phyloP scores from a whole-genome alignment of 352 stramenopile species.

The Phytophthora sp. region DNA sequence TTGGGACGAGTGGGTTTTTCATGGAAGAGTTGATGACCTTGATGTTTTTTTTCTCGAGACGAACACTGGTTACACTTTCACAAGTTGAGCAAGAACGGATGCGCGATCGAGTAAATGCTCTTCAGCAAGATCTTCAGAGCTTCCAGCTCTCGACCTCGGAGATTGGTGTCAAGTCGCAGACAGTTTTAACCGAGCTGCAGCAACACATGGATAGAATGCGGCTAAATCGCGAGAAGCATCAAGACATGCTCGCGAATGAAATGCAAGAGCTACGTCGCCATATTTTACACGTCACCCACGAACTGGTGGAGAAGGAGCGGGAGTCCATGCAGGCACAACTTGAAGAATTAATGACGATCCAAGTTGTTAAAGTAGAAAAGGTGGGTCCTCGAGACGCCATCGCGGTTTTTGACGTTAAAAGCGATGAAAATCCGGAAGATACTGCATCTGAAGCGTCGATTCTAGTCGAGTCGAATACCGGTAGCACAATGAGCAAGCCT shows the following conservation, averaged over 20 bases:
- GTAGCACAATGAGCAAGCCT: not conserved
- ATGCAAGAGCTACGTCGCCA: slow-evolving; percentile 66
- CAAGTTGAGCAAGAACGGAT: slow-evolving; percentile 50
- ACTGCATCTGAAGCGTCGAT: not conserved
- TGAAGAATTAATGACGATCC: slow-evolving; percentile 36
- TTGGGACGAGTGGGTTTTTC: slow-evolving; percentile 61
- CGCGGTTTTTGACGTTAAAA: not conserved
- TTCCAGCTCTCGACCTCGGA: slow-evolving; percentile 55
- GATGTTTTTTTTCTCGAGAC: slow-evolving; percentile 39
- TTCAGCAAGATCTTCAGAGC: slow-evolving; percentile 59
- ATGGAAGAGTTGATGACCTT: slow-evolving; percentile 56
- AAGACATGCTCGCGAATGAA: slow-evolving; percentile 65
- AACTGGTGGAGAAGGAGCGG: slow-evolving; percentile 65
- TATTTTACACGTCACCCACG: slow-evolving; percentile 55
- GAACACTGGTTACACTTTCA: slow-evolving; percentile 35
- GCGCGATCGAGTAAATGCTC: slow-evolving; percentile 45
- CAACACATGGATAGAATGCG: slow-evolving; percentile 55
- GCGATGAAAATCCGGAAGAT: slow-evolving; percentile 1
- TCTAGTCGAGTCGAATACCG: not conserved
- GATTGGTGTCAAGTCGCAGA: slow-evolving; percentile 65
- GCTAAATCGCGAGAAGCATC: slow-evolving; percentile 56
- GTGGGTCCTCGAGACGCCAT: not conserved
- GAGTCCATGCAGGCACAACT: slow-evolving; percentile 51
- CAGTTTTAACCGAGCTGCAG: slow-evolving; percentile 57
- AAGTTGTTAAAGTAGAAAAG: slow-evolving; percentile 9